Percentiles rank a stretch among this genome's conserved stretches.
phyloP scores from a whole-genome alignment of 106 monocot species.

The Acorus gramineus region DNA sequence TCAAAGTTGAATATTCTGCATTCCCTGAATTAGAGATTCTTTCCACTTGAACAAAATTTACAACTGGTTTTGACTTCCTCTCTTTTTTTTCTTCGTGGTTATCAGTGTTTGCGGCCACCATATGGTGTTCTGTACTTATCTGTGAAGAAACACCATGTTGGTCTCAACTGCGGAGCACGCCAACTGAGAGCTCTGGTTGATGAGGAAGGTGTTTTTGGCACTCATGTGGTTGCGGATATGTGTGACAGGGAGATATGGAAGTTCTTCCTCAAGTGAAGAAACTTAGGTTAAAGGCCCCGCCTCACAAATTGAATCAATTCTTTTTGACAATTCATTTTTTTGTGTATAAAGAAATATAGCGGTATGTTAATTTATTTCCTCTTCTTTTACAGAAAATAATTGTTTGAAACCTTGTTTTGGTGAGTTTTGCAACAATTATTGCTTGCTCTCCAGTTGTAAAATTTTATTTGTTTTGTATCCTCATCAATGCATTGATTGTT shows the following conservation, averaged over 20 bases:
- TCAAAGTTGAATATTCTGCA: too few relatives aligned
- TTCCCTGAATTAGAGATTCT: neutral
- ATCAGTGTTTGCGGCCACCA: constrained; percentile 83
- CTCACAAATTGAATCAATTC: too few relatives aligned
- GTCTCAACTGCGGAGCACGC: constrained; percentile 33
- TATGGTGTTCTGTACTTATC: constrained; percentile 80
- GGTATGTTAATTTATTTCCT: too few relatives aligned
- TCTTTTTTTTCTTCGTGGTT: constrained; percentile 1
- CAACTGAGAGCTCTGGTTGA: constrained; percentile 67
- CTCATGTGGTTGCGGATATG: constrained; percentile 39
- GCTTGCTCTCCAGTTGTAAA: too few relatives aligned
- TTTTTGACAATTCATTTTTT: too few relatives aligned
- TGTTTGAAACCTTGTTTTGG: too few relatives aligned
- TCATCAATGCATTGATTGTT: too few relatives aligned
- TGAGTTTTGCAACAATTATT: too few relatives aligned
- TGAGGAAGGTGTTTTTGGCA: constrained; percentile 71
- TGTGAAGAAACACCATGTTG: constrained; percentile 71
- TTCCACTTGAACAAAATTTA: neutral
- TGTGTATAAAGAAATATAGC: too few relatives aligned
- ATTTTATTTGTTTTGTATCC: too few relatives aligned
- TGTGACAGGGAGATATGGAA: constrained; percentile 89
- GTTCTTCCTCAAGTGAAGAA: constrained; percentile 71
- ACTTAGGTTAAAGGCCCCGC: too few relatives aligned
- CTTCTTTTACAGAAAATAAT: too few relatives aligned
- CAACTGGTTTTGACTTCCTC: neutral